A percentile compares a stretch with the other conserved stretches of the same genome.
Conservation (phyloP, 2,329 filamentous ascomycete genomes). For the Chlorencoelia australis region DNA sequence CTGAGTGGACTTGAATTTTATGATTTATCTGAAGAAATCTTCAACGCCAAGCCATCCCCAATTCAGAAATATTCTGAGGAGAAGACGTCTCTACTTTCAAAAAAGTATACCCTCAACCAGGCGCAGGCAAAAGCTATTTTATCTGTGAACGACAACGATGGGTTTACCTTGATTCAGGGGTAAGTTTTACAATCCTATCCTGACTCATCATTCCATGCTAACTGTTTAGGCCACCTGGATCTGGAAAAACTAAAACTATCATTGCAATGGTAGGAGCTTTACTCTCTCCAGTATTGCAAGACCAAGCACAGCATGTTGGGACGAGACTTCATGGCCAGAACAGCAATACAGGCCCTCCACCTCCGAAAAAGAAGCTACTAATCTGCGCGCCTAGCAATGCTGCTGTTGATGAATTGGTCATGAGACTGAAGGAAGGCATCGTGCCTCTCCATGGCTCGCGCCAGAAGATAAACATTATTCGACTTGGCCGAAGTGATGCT, state of each 20-base stretch:
- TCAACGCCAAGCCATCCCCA: slow-evolving; percentile 81
- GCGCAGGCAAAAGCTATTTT: slow-evolving; percentile 88
- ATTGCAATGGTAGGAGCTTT: slow-evolving; percentile 90
- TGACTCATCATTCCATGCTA: slow-evolving; percentile 19
- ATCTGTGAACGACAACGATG: slow-evolving; percentile 89
- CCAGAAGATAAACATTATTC: slow-evolving; percentile 76
- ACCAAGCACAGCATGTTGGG: slow-evolving; percentile 16
- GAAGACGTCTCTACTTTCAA: slow-evolving; percentile 56
- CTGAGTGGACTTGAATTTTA: slow-evolving; percentile 89
- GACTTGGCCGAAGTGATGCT: slow-evolving; percentile 81
- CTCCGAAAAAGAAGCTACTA: slow-evolving; percentile 68
- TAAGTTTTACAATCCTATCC: slow-evolving; percentile 30
- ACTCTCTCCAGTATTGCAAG: slow-evolving; percentile 43
- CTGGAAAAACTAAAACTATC: slow-evolving; percentile 97
- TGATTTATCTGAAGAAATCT: slow-evolving; percentile 86
- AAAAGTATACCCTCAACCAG: slow-evolving; percentile 73
- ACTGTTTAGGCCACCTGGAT: slow-evolving; percentile 66
- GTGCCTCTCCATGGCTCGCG: slow-evolving; percentile 63
- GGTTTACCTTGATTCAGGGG: slow-evolving; percentile 93
- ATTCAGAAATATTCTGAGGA: slow-evolving; percentile 72
- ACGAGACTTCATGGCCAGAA: slow-evolving; percentile 27
- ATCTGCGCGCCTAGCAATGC: slow-evolving; percentile 98
- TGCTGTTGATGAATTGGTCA: slow-evolving; percentile 89
- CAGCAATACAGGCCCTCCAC: slow-evolving; percentile 27
- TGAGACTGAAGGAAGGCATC: slow-evolving; percentile 81